Evolutionary conservation across 768 basidiomycete species (phyloP), one percentile per base, ranked within the genome.

Genomic region (Boletellus sp.): DNA sequence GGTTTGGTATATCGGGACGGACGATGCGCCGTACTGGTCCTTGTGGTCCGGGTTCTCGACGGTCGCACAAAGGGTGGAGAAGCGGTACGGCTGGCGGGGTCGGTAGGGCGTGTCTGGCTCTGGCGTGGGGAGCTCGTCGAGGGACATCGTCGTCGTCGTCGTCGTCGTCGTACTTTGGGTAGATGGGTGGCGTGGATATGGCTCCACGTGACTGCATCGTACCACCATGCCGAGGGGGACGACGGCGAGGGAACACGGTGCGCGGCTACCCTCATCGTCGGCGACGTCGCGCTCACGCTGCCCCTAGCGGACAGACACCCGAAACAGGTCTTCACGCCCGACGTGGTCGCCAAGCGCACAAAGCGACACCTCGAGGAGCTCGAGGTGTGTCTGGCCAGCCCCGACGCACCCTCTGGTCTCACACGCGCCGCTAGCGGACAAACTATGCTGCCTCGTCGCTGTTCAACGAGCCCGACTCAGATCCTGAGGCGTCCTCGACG

Each of bases 1-100:
- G 1, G 93, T 88, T 72, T 98, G 96, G 71, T 98, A 99, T 70
- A 99, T 98, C 19, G 96, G 96, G 1, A 97, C 92, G 7, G 87
- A 88, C 58, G 89, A 92, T 51, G 90, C 85, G 17, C 94, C 94
- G 66, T 94, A 87, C 72, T 97, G 95, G 71, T 99, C 95, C 69
- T 95, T 94, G 71, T 86, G 87, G 48, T 78, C 78, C 0, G 92
- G 92, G 57, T 91, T 90, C 61, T 95, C 93, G 50, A 95, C 91
- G 5, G 91, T 94, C 20, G 89, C 93, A 52, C 90, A 92, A 50
- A 90, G 73, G 15, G 90, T 93, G n/a, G 89, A 87, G 68, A 93
- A 91, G n/a, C 82, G 78, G 70, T 92, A 90, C 0, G 87, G 87
- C 66, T 83, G 82, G 51, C 88, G 78, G 20, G 78, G 70, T 39